A percentile compares a stretch with the other conserved stretches of the same genome.
Evolutionary conservation across 1,139 yeast species (phyloP).

Genomic region (Saccharomyces hybrid): DNA sequence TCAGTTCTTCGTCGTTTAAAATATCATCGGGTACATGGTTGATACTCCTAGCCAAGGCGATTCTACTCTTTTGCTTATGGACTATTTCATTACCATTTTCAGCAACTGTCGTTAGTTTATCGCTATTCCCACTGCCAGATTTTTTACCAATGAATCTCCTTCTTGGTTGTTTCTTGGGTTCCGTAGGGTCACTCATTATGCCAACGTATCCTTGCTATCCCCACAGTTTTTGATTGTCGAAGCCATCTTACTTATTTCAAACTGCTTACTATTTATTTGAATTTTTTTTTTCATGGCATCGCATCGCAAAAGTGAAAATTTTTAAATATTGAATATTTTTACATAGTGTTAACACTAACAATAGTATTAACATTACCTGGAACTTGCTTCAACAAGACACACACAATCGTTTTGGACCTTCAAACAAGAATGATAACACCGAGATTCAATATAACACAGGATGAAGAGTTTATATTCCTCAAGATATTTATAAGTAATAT

Average conservation of each 20-base stretch:
- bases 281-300: not conserved
- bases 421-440: constrained; percentile 75
- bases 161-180: constrained; percentile 18
- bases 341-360: not conserved
- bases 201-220: not conserved
- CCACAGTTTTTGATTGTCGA: not conserved
- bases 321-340: not conserved
- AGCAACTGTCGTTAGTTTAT: constrained; percentile 10
- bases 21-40: constrained; percentile 91
- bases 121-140: not conserved
- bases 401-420: not conserved
- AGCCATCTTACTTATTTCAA: no score
- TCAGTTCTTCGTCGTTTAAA: constrained; percentile 65
- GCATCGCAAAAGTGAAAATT: not conserved
- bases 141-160: constrained; percentile 41
- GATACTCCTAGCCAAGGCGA: constrained; percentile 45
- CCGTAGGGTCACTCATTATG: not conserved
- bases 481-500: constrained; percentile 54
- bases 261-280: not conserved
- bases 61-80: constrained; percentile 24
- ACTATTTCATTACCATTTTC: constrained; percentile 25
- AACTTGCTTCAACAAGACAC: not conserved
- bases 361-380: not conserved
- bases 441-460: constrained; percentile 64
- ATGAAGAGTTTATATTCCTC: constrained; percentile 59